phyloP scores from a whole-genome alignment of 2,329 filamentous ascomycete genomes.

The Karstenula rhodostoma region DNA sequence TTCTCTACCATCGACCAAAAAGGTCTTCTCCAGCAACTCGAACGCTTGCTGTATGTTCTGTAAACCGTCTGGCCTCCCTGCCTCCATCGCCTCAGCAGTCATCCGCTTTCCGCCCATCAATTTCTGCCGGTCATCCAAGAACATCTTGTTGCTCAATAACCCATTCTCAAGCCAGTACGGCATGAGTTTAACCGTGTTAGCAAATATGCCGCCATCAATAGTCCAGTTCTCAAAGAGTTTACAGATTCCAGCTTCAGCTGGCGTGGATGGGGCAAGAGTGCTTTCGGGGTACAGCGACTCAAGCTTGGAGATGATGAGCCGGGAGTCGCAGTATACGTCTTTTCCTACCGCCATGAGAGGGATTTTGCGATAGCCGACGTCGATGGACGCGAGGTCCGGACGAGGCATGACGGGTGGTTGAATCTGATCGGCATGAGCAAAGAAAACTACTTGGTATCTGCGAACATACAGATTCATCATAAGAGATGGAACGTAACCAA shows the following conservation, averaged over 20 bases:
- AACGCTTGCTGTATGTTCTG: constrained; percentile 64
- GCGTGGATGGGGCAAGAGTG: constrained; percentile 21
- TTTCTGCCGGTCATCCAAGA: constrained; percentile 65
- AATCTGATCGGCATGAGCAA: constrained; percentile 52
- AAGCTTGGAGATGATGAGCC: constrained; percentile 42
- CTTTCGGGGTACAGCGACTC: constrained; percentile 32
- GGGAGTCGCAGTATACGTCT: constrained; percentile 44
- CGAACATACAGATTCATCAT: constrained; percentile 70
- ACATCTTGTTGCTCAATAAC: constrained; percentile 65
- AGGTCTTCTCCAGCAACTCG: constrained; percentile 66
- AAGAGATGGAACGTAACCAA: constrained; percentile 69
- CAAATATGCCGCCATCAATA: constrained; percentile 67
- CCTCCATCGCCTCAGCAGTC: constrained; percentile 49
- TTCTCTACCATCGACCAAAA: constrained; percentile 70
- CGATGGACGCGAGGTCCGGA: constrained; percentile 39
- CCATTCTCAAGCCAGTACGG: constrained; percentile 62
- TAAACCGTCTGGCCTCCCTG: constrained; percentile 64
- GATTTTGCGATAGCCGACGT: constrained; percentile 50
- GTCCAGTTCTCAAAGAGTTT: constrained; percentile 65
- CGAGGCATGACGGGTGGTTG: constrained; percentile 59
- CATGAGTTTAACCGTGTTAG: constrained; percentile 62
- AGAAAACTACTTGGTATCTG: not conserved
- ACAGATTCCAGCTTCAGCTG: constrained; percentile 57
- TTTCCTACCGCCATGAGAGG: constrained; percentile 42
- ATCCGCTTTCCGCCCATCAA: constrained; percentile 51